Conservation (phyloP, 2,329 filamentous ascomycete genomes). For the Claviceps citrina region DNA sequence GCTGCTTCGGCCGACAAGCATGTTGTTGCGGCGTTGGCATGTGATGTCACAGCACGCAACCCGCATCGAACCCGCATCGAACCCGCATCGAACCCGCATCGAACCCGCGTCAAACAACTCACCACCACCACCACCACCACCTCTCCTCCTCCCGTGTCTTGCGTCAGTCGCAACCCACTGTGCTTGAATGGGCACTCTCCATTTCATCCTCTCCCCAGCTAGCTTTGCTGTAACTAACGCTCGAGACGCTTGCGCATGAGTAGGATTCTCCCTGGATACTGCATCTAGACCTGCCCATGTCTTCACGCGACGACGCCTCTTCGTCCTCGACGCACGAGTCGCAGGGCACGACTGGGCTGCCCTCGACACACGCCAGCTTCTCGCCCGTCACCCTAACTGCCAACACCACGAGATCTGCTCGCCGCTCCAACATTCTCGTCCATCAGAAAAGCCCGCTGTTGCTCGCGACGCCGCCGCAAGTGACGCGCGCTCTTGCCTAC, state of each 20-base stretch:
- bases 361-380: slow-evolving; percentile 76
- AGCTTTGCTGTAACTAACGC: background rate
- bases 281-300: slow-evolving; percentile 26
- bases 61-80: background rate
- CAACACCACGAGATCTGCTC: slow-evolving; percentile 42
- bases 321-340: slow-evolving; percentile 19
- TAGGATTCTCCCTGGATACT: slow-evolving; percentile 36
- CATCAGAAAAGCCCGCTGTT: slow-evolving; percentile 92
- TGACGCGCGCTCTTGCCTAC: slow-evolving; percentile 86
- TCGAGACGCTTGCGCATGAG: background rate
- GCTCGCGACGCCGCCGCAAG: slow-evolving; percentile 82
- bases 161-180: background rate
- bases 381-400: slow-evolving; percentile 67
- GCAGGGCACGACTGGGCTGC: slow-evolving; percentile 23
- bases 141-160: background rate
- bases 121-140: background rate
- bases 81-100: background rate
- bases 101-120: background rate
- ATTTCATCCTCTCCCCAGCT: background rate
- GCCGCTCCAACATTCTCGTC: slow-evolving; percentile 81
- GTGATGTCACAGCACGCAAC: no score
- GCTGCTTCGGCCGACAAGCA: no score
- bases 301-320: slow-evolving; percentile 23
- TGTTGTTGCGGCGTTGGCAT: no score
- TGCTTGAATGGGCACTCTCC: background rate